Evolutionary conservation across 306 rosid genomes (phyloP), one percentile per base, ranked within the genome.

Genomic region (Dalbergia cultrata): DNA sequence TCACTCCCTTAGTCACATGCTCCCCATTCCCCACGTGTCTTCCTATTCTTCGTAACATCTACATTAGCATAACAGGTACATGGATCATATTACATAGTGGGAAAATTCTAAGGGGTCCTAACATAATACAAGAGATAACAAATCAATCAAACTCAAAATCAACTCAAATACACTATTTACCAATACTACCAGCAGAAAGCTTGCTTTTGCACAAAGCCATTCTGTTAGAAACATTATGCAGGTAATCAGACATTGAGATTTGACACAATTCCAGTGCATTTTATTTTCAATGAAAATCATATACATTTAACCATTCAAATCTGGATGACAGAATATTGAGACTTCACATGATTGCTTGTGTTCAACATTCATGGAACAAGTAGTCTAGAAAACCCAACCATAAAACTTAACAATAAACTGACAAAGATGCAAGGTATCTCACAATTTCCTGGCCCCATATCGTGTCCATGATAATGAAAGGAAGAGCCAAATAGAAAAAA

Each of bases 381-480:
- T 53, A 9, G 47, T 57, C n/a, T 33, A 59, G 43, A 22, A 61
- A 67, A 82, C 58, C 49, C 74, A 83, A 65, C 72, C 74, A 60
- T 52, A 63, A 80, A 64, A 74, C 16, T 41, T 26, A 56, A 64
- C 12, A 68, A 59, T 9, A 16, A 61, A 84, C 56, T 45, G 81
- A 56, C 65, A 76, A 79, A 64, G 60, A 33, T 44, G 82, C 53
- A 75, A 73, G 60, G 75, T 41, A 71, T 84, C 99, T 91, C 88
- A 95, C 99, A 86, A 82, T 70, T 87, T 90, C 54, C 81, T 85
- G 72, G 80, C 66, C 82, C 83, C 94, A 87, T 88, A 87, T 75
- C 90, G 91, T 59, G 87, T 82, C 97, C 92, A 90, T 56, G 87
- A 90, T 62, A 95, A 78, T 58, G 85, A 83, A 81, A 95, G 77